phyloP scores from a whole-genome alignment of 805 yeast genomes.

The Monosporozyma aquatica region DNA sequence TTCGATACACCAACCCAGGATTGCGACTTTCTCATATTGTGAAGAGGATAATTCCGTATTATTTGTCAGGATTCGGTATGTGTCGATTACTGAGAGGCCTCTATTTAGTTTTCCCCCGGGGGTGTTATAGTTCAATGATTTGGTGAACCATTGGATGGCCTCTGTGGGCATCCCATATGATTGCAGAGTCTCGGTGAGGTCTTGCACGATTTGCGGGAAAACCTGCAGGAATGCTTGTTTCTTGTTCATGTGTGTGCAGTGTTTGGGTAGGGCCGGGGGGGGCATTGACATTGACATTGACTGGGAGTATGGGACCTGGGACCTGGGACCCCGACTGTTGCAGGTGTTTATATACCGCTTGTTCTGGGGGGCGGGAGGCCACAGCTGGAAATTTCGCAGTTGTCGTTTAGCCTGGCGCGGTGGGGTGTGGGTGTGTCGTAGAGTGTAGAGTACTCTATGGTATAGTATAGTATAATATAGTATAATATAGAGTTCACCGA shows the following conservation, averaged over 20 bases:
- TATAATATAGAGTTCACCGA: too few relatives aligned
- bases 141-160: conserved; percentile 78
- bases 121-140: conserved; percentile 70
- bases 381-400: conserved; percentile 2
- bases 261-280: neutral
- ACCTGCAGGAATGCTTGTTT: conserved; percentile 53
- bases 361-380: too few relatives aligned
- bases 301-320: neutral
- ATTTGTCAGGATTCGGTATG: conserved; percentile 63
- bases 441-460: too few relatives aligned
- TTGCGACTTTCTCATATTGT: conserved; percentile 76
- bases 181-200: conserved; percentile 51
- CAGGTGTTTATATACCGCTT: neutral
- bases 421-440: too few relatives aligned
- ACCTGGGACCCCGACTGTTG: neutral
- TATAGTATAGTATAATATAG: too few relatives aligned
- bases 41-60: conserved; percentile 42
- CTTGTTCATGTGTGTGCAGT: neutral
- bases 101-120: conserved; percentile 96
- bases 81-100: conserved; percentile 91
- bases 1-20: conserved; percentile 94
- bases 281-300: neutral
- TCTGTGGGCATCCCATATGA: conserved; percentile 76
- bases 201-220: conserved; percentile 72
- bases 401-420: conserved; percentile 2